phyloP scores from a whole-genome alignment of 306 rosid genomes.

The Pyrus pyrifolia region DNA sequence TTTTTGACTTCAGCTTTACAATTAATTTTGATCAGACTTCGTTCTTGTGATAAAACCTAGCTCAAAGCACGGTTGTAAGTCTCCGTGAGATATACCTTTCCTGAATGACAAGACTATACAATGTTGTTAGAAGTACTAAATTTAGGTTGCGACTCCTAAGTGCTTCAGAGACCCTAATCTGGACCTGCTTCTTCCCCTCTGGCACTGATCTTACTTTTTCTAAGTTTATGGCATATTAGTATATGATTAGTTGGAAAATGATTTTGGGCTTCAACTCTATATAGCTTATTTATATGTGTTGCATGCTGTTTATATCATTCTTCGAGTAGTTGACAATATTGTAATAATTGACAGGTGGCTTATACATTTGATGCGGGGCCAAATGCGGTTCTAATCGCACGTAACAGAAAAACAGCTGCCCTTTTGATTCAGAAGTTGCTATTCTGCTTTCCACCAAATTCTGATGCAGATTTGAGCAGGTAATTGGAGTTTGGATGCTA shows the following conservation, averaged over 20 bases:
- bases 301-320: background rate
- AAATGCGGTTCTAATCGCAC: conserved; percentile 86
- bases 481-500: conserved; percentile 20
- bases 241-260: background rate
- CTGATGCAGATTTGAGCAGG: conserved; percentile 70
- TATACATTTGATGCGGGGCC: conserved; percentile 99
- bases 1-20: background rate
- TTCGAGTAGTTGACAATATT: background rate
- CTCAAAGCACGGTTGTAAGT: background rate
- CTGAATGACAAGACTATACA: background rate
- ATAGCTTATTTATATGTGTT: background rate
- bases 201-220: background rate
- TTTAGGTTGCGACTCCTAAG: background rate
- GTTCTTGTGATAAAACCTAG: background rate
- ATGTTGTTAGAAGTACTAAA: background rate
- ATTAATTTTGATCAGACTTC: background rate
- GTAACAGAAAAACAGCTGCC: conserved; percentile 70
- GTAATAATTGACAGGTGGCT: conserved; percentile 60
- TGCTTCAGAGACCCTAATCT: background rate
- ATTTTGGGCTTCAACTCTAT: background rate
- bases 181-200: background rate
- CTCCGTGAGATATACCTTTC: background rate
- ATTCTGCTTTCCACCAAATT: conserved; percentile 80
- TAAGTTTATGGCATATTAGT: background rate
- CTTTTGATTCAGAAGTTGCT: conserved; percentile 80